These are phyloP conservation scores for Hyaloscypha finlandica DNA, from an alignment of 495 filamentous ascomycete species.

Conservation along the genomic window DNA sequence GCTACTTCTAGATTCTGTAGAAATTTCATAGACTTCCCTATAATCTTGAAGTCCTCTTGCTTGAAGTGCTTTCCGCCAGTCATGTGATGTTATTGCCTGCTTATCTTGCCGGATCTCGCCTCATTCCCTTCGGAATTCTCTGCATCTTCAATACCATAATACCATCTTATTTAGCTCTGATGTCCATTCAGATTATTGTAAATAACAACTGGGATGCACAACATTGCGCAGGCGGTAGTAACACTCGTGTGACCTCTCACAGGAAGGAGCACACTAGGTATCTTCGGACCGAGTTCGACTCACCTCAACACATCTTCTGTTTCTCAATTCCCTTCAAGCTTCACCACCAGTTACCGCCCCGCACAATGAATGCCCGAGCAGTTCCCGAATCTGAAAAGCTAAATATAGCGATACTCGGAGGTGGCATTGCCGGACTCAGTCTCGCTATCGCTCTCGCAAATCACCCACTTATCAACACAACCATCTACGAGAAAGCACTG, in stretches of 20 bases:
- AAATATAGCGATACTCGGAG: conserved; percentile 45
- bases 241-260: neutral
- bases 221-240: neutral
- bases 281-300: neutral
- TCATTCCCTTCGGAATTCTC: neutral
- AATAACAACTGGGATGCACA: neutral
- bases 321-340: neutral
- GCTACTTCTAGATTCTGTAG: neutral
- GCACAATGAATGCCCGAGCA: neutral
- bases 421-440: conserved; percentile 50
- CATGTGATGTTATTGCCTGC: neutral
- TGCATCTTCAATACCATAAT: neutral
- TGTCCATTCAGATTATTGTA: neutral
- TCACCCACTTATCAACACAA: conserved; percentile 42
- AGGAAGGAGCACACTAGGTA: neutral
- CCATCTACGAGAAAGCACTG: conserved; percentile 48
- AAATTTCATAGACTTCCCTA: neutral
- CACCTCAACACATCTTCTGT: neutral
- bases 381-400: neutral
- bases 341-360: neutral
- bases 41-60: neutral
- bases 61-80: neutral
- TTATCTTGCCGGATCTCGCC: neutral
- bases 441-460: conserved; percentile 44
- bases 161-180: neutral